Evolutionary conservation across 306 rosid genomes (phyloP).

Genomic region (Bauhinia variegata): DNA sequence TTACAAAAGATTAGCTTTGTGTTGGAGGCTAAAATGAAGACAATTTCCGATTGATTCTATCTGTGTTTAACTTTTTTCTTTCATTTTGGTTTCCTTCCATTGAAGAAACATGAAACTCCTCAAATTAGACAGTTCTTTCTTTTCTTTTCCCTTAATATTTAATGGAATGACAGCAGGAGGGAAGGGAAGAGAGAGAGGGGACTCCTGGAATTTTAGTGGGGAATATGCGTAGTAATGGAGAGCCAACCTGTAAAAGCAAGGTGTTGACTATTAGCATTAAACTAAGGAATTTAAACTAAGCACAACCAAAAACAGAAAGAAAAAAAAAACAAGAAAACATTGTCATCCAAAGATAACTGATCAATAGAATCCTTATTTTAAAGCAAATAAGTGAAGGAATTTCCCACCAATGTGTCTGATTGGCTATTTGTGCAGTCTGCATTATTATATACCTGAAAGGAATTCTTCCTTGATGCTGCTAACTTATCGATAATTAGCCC

Average conservation of each 20-base stretch:
- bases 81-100: too few relatives aligned
- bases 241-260: neutral
- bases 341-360: neutral
- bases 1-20: neutral
- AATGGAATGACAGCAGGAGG: too few relatives aligned
- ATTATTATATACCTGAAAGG: neutral
- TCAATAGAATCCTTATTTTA: too few relatives aligned
- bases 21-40: neutral
- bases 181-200: neutral
- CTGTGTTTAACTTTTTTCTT: neutral
- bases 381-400: neutral
- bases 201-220: neutral
- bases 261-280: neutral
- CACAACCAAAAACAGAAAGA: too few relatives aligned
- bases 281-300: too few relatives aligned
- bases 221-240: neutral
- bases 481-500: too few relatives aligned
- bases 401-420: neutral
- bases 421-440: neutral
- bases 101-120: neutral
- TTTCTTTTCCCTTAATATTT: neutral
- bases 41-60: neutral
- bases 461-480: constrained; percentile 28
- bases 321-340: too few relatives aligned
- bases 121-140: neutral